These are phyloP conservation scores for Glonium stellatum DNA, from an alignment of 495 filamentous ascomycete genomes.

Conservation along the genomic window DNA sequence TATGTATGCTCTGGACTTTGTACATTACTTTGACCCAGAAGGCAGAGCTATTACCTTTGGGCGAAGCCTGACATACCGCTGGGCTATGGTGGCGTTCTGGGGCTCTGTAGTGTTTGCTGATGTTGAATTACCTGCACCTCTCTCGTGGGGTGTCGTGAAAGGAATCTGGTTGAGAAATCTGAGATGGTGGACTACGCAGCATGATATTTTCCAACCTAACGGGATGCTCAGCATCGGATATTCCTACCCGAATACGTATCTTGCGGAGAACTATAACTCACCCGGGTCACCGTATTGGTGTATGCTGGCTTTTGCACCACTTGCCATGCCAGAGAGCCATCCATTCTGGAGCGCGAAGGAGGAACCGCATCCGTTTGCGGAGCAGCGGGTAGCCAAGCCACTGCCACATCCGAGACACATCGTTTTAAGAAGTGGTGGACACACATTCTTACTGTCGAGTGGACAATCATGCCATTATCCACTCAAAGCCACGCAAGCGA, in stretches of 20 bases:
- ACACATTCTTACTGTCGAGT: constrained; percentile 65
- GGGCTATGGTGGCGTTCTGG: constrained; percentile 79
- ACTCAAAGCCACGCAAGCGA: constrained; percentile 70
- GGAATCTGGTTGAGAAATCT: constrained; percentile 67
- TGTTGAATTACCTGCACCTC: constrained; percentile 59
- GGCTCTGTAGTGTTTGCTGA: constrained; percentile 67
- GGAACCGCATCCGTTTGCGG: constrained; percentile 49
- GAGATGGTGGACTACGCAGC: constrained; percentile 69
- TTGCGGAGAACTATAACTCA: constrained; percentile 76
- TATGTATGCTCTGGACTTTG: constrained; percentile 59
- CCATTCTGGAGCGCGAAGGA: constrained; percentile 69
- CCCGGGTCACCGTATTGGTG: constrained; percentile 69
- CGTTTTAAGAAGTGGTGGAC: constrained; percentile 50
- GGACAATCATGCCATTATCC: constrained; percentile 75
- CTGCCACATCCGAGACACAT: constrained; percentile 67
- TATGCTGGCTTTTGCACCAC: constrained; percentile 66
- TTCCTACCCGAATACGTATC: constrained; percentile 70
- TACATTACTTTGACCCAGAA: constrained; percentile 66
- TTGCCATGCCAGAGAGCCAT: constrained; percentile 59
- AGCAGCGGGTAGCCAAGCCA: constrained; percentile 47
- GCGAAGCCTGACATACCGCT: constrained; percentile 67
- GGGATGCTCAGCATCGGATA: constrained; percentile 73
- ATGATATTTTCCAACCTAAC: constrained; percentile 63
- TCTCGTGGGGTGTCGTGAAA: constrained; percentile 72
- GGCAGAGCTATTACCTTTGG: constrained; percentile 68